Conservation (phyloP, 352 stramenopile genomes). For the Phytophthora ohioensis region DNA sequence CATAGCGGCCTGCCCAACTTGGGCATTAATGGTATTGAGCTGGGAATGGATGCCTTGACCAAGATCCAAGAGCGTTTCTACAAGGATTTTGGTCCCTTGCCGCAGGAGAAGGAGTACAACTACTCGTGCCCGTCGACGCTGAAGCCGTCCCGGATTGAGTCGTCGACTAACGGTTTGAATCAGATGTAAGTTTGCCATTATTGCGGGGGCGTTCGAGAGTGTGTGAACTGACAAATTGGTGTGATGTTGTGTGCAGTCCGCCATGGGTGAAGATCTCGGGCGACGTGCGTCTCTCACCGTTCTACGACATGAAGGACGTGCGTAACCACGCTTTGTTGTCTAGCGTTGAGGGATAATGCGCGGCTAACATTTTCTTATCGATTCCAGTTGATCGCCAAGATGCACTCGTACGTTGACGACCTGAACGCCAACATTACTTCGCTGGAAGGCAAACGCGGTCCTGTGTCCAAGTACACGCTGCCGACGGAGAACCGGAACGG, state of each 20-base stretch:
- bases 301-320: slow-evolving; percentile 1
- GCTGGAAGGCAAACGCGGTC: neutral
- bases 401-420: slow-evolving; percentile 82
- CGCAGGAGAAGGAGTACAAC: slow-evolving; percentile 91
- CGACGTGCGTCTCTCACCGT: neutral
- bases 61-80: neutral
- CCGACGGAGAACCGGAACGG: neutral
- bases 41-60: neutral
- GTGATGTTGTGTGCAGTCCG: neutral
- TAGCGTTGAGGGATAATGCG: slow-evolving; percentile 26
- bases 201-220: neutral
- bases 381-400: slow-evolving; percentile 56
- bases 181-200: neutral
- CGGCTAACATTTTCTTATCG: slow-evolving; percentile 12
- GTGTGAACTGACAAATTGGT: neutral
- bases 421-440: slow-evolving; percentile 62
- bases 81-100: slow-evolving; percentile 36
- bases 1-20: neutral
- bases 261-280: neutral
- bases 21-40: neutral
- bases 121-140: slow-evolving; percentile 84
- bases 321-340: slow-evolving; percentile 48
- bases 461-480: neutral
- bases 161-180: slow-evolving; percentile 65
- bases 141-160: slow-evolving; percentile 81